Evolutionary conservation across 257 asterid genomes (phyloP), one percentile per base, ranked within the genome.

Genomic region (Solanum tacnaense): DNA sequence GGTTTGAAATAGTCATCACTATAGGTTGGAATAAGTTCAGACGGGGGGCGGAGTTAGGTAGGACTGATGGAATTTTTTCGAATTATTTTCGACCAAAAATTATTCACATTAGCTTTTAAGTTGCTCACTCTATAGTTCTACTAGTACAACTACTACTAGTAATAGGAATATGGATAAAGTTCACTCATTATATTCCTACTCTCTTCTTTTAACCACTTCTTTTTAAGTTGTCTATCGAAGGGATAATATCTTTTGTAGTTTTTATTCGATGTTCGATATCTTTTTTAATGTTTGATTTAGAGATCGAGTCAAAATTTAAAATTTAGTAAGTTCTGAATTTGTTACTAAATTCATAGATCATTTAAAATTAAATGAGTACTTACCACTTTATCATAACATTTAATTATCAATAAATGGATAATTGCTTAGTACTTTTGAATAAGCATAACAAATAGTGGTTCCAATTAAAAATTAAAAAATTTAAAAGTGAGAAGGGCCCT

Each of bases 1-100:
- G 58, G 58, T 75, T 75, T 75, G 31, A 71, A 71, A 71, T 16
- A 31, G 39, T 3, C 78, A 71, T 31, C 78, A 31, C 39, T 68
- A 74, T 35, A 35, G 3, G 52, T 74, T 23, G 52, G 32, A 74
- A 74, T 36, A 74, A 31, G 25, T 58, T 58, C 2, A 8, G 2
- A 7, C 2, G 0, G 5, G 13, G 13, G 29, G 71, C 7, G 6
- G 15, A 62, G 15, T 10, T 9, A n/a, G 71, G 1, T 62, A n/a
- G 71, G 31, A 10, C 0, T 25, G 16, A 23, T 5, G 3, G 3
- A 62, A 2, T 10, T n/a, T 11, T 21, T 62, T 23, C 0, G 0
- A 60, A 23, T 9, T 62, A 9, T 23, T 62, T 62, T 23, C 1
- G 6, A 2, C 1, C 3, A n/a, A 62, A 23, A 23, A n/a, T n/a